Evolutionary conservation across 2,329 filamentous ascomycete genomes (phyloP).

Genomic region (Colletotrichum euphorbiae): DNA sequence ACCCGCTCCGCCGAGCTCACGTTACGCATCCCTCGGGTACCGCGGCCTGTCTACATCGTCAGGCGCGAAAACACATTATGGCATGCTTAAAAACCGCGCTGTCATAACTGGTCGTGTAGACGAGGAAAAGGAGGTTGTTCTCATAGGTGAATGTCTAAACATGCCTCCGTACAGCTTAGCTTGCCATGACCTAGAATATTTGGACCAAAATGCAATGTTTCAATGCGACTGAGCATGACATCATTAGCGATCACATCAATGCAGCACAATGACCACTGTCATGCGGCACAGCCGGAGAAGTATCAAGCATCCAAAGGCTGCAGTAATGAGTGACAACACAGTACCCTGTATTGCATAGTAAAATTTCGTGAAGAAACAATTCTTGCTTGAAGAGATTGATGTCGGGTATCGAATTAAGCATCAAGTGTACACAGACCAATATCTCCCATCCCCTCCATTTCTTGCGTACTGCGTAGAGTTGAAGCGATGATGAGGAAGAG

Average conservation of each 20-base stretch:
- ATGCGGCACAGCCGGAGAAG: slow-evolving; percentile 11
- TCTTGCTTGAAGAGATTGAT: slow-evolving; percentile 37
- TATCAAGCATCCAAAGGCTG: background rate
- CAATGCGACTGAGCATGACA: slow-evolving; percentile 18
- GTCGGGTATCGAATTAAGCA: slow-evolving; percentile 41
- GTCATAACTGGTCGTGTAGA: background rate
- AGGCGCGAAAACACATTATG: background rate
- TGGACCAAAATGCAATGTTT: background rate
- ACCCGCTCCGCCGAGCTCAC: slow-evolving; percentile 17
- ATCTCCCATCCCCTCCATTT: background rate
- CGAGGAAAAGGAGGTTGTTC: background rate
- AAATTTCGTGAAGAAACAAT: background rate
- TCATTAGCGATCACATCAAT: slow-evolving; percentile 3
- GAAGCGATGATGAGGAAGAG: slow-evolving; percentile 18
- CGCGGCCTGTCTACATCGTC: background rate
- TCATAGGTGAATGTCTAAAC: background rate
- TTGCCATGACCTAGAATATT: background rate
- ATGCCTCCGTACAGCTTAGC: background rate
- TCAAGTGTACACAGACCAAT: slow-evolving; percentile 29
- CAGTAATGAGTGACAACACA: background rate
- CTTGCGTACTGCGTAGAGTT: slow-evolving; percentile 10
- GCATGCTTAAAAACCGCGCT: background rate
- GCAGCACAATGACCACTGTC: background rate
- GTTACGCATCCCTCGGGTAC: slow-evolving; percentile 28
- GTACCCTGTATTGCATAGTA: background rate